Percentiles rank a stretch among this genome's conserved stretches.
Evolutionary conservation across 2,329 filamentous ascomycete species (phyloP).

Genomic region (Fusarium multiceps): DNA sequence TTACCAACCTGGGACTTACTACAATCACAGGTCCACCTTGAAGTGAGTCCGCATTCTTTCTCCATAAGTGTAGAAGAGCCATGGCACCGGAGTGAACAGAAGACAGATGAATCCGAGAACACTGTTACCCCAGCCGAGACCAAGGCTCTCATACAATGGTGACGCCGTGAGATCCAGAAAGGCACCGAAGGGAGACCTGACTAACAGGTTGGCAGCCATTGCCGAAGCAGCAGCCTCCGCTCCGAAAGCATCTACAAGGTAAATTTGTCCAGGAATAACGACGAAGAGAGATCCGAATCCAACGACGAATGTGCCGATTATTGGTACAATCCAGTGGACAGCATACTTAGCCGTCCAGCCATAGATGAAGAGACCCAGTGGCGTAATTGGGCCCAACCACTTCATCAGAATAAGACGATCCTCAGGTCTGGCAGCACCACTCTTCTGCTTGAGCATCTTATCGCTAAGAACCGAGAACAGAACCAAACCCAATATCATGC

Average conservation of each 20-base stretch:
- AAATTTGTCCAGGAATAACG: slow-evolving; percentile 48
- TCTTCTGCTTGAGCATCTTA: slow-evolving; percentile 16
- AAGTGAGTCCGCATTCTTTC: slow-evolving; percentile 29
- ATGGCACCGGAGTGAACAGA: slow-evolving; percentile 31
- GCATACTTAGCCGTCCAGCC: slow-evolving; percentile 66
- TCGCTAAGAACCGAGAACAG: slow-evolving; percentile 30
- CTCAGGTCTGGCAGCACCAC: slow-evolving; percentile 51
- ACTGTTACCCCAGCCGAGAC: slow-evolving; percentile 35
- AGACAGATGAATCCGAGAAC: slow-evolving; percentile 30
- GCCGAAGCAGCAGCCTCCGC: slow-evolving; percentile 41
- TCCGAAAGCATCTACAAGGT: slow-evolving; percentile 45
- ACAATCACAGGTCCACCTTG: slow-evolving; percentile 12
- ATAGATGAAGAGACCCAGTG: slow-evolving; percentile 66
- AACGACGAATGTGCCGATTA: slow-evolving; percentile 65
- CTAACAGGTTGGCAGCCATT: slow-evolving; percentile 38
- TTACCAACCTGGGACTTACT: neutral
- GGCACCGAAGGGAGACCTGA: slow-evolving; percentile 49
- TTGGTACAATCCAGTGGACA: slow-evolving; percentile 68
- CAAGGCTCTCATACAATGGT: slow-evolving; percentile 19
- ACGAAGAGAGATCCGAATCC: slow-evolving; percentile 56
- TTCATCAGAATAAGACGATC: slow-evolving; percentile 66
- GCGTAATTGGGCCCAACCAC: slow-evolving; percentile 63
- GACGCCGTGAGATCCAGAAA: slow-evolving; percentile 27
- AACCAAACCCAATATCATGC: slow-evolving; percentile 44
- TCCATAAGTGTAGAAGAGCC: slow-evolving; percentile 30